Conservation (phyloP, 176 grass and related monocot genomes). For the Oryza glaberrima region DNA sequence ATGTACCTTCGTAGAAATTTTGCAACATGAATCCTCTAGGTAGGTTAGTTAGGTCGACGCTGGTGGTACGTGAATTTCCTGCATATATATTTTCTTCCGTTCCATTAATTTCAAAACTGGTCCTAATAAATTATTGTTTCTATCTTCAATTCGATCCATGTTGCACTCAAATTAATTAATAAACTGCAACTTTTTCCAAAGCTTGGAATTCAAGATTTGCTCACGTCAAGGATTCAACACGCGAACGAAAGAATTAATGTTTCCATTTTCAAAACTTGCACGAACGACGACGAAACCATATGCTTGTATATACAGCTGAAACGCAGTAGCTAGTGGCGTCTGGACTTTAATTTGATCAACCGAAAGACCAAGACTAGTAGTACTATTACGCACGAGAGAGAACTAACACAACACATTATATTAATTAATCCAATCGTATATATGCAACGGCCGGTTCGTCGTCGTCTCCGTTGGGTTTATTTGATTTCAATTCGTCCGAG, state of each 20-base stretch:
- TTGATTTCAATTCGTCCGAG: slow-evolving; percentile 16
- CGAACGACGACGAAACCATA: background rate
- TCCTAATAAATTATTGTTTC: background rate
- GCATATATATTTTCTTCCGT: too few species aligned
- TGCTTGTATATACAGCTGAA: background rate
- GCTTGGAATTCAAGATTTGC: background rate
- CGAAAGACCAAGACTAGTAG: background rate
- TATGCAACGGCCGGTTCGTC: background rate
- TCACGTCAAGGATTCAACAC: slow-evolving; percentile 28
- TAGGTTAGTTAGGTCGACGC: too few species aligned
- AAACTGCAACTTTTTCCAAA: background rate
- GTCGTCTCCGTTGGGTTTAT: background rate
- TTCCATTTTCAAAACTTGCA: background rate
- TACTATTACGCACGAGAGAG: background rate
- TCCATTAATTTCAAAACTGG: background rate
- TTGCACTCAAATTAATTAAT: background rate
- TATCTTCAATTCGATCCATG: too few species aligned
- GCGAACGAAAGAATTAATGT: background rate
- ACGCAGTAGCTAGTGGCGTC: background rate
- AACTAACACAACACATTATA: background rate
- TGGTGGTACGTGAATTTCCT: too few species aligned
- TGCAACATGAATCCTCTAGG: too few species aligned
- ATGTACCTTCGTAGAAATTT: too few species aligned
- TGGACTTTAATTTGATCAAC: background rate
- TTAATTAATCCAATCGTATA: background rate